phyloP scores from a whole-genome alignment of 129 eudicot species.

The Artemisia tridentata region DNA sequence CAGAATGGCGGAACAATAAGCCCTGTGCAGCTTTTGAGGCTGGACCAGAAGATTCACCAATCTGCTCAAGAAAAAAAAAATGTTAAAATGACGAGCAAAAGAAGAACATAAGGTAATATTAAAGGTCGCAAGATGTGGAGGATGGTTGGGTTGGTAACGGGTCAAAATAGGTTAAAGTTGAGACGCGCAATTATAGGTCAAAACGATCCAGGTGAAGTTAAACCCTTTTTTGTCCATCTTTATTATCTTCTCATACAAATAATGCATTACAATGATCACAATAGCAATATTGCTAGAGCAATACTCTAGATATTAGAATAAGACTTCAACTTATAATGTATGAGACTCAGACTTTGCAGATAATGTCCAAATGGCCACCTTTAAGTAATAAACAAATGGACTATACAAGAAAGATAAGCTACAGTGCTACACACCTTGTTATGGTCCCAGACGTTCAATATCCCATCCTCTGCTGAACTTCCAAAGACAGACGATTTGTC shows the following conservation, averaged over 20 bases:
- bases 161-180: background rate
- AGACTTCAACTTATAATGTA: too few relatives aligned
- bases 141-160: background rate
- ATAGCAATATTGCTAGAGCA: too few relatives aligned
- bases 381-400: background rate
- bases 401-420: background rate
- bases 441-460: slow-evolving; percentile 80
- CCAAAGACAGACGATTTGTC: slow-evolving; percentile 89
- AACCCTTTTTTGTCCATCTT: too few relatives aligned
- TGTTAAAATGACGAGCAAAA: background rate
- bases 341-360: too few relatives aligned
- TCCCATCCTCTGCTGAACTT: slow-evolving; percentile 91
- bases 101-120: background rate
- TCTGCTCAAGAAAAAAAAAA: slow-evolving; percentile 24
- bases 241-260: too few relatives aligned
- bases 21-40: slow-evolving; percentile 41
- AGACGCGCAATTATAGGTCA: background rate
- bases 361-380: slow-evolving; percentile 1
- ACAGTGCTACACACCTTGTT: slow-evolving; percentile 59
- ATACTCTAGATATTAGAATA: too few relatives aligned
- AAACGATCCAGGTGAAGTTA: too few relatives aligned
- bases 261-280: too few relatives aligned
- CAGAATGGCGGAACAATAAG: slow-evolving; percentile 80
- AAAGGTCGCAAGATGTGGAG: background rate
- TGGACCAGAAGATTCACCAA: slow-evolving; percentile 28